Percentiles rank a stretch among this genome's conserved stretches.
Evolutionary conservation across 768 basidiomycete species (phyloP).

Genomic region (Phallus indusiatus): DNA sequence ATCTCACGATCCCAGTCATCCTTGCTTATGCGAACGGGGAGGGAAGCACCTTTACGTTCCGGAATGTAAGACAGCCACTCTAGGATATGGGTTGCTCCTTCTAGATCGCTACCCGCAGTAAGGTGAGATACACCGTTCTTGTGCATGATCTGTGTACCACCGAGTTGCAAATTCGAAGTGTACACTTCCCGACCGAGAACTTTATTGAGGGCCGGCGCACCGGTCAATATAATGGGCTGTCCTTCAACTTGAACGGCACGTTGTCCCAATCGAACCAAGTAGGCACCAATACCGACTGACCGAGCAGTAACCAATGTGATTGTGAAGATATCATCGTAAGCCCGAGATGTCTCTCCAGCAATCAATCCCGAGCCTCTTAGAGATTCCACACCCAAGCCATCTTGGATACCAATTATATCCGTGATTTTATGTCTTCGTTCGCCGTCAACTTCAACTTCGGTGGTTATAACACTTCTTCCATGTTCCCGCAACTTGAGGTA

Average conservation of each 20-base stretch:
- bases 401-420: constrained; percentile 93
- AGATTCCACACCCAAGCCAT: constrained; percentile 95
- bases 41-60: constrained; percentile 63
- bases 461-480: constrained; percentile 68
- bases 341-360: constrained; percentile 95
- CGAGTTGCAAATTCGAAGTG: constrained; percentile 95
- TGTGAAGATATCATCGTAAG: constrained; percentile 99
- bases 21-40: constrained; percentile 60
- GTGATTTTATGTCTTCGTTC: constrained; percentile 91
- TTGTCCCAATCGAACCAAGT: constrained; percentile 95
- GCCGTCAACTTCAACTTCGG: constrained; percentile 77
- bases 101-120: constrained; percentile 88
- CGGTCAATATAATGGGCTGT: constrained; percentile 97
- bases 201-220: constrained; percentile 95
- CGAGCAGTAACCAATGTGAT: constrained; percentile 98
- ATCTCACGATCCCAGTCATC: constrained; percentile 93
- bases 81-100: constrained; percentile 89
- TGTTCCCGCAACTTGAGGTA: constrained; percentile 84
- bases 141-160: constrained; percentile 99
- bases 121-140: constrained; percentile 99
- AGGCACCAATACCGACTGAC: constrained; percentile 98
- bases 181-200: constrained; percentile 98
- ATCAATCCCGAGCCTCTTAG: constrained; percentile 95
- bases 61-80: constrained; percentile 95
- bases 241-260: constrained; percentile 98